These are phyloP conservation scores for Boletus sp. DNA, from an alignment of 1,284 basidiomycete species.

Conservation along the genomic window DNA sequence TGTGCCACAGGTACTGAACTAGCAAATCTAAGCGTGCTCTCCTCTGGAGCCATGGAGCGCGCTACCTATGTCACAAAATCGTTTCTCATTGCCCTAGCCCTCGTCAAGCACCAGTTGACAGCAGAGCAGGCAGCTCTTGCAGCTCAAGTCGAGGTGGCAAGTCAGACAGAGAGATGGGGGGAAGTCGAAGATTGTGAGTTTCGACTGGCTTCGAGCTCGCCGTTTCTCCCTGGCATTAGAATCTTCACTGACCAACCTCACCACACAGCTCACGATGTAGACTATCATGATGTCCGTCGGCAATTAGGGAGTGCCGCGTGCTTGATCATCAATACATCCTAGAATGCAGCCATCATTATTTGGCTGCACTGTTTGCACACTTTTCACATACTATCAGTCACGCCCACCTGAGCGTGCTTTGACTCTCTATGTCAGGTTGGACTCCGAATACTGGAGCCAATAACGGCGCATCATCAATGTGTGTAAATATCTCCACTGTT, in stretches of 20 bases:
- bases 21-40: not conserved
- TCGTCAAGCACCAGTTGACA: constrained; percentile 72
- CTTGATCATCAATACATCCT: constrained; percentile 38
- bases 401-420: not conserved
- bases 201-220: constrained; percentile 1
- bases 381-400: constrained; percentile 7
- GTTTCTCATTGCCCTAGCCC: constrained; percentile 83
- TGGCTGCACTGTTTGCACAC: constrained; percentile 8
- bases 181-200: constrained; percentile 96
- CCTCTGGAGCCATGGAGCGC: constrained; percentile 78
- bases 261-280: constrained; percentile 85
- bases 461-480: constrained; percentile 10
- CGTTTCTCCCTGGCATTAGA: constrained; percentile 2
- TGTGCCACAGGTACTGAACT: not conserved
- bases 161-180: constrained; percentile 96
- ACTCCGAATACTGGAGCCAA: constrained; percentile 11
- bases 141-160: constrained; percentile 89
- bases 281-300: constrained; percentile 89
- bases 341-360: constrained; percentile 15
- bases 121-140: constrained; percentile 85
- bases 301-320: constrained; percentile 80
- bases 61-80: constrained; percentile 90
- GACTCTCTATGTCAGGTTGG: constrained; percentile 14
- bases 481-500: constrained; percentile 21
- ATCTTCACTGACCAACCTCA: constrained; percentile 12